Evolutionary conservation across 306 rosid genomes (phyloP), one percentile per base, ranked within the genome.

Genomic region (Pachyrhizus erosus): DNA sequence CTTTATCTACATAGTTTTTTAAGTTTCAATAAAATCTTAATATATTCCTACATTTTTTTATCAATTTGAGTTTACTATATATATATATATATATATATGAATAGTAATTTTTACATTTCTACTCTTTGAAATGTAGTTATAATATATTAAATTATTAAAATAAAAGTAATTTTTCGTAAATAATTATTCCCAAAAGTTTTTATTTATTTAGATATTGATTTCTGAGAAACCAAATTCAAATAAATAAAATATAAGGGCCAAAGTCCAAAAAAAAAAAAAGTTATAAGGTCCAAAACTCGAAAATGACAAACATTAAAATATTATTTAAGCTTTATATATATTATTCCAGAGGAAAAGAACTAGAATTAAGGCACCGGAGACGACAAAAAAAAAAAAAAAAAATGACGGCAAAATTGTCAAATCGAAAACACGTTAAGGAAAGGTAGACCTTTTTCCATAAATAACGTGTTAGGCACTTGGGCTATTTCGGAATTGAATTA

Each of bases 351-450:
- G 65, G 39, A 10, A 40, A 68, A 42, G 40, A 57, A 34, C 33
- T 26, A 1, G 18, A 52, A 45, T 54, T 29, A 62, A 54, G 37
- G 18, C n/a, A 42, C 7, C 37, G 15, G 23, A 29, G 40, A 58
- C 79, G 78, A 54, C 24, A 68, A 49, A 17, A 31, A 21, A 31
- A 52, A 64, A 5, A 31, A 31, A 2, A 34, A 34, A 34, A 34
- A 34, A 34, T 34, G 14, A 54, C 2, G 61, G 42, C 76, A 70
- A 83, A 72, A 79, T 45, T 10, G 78, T 33, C 17, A 70, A 65
- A 67, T 51, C 45, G 10, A 27, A 76, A 39, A 7, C 74, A 87
- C 58, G 82, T 70, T 83, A 29, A 73, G 70, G 65, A 54, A 70
- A 76, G 62, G 40, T 68, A 24, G 82, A 39, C 58, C 79, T 55